Evolutionary conservation across 2,329 filamentous ascomycete species (phyloP).

Genomic region (Paraconiothyrium sp.): DNA sequence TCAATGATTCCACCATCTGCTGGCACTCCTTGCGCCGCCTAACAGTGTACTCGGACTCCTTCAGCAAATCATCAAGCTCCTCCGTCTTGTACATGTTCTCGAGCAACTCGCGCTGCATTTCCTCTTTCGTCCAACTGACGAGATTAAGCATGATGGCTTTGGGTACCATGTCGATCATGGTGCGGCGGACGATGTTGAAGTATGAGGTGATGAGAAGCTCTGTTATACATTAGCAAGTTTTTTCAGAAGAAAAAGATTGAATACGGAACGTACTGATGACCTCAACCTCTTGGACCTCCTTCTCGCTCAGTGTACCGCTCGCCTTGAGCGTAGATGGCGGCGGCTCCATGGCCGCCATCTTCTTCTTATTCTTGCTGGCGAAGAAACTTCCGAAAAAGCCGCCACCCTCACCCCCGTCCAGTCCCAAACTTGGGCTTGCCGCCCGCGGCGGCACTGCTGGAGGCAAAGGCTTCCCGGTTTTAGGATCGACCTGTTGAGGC

Average conservation of each 20-base stretch:
- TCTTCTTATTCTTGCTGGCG: slow-evolving; percentile 99
- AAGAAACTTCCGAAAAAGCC: slow-evolving; percentile 99
- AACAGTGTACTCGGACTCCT: slow-evolving; percentile 97
- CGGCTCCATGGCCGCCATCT: slow-evolving; percentile 99
- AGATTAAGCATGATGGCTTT: slow-evolving; percentile 99
- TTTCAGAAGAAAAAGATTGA: neutral
- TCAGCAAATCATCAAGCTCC: slow-evolving; percentile 91
- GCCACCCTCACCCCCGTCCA: slow-evolving; percentile 57
- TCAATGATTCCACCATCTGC: slow-evolving; percentile 96
- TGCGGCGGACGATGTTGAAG: slow-evolving; percentile 97
- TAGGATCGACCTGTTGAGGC: slow-evolving; percentile 95
- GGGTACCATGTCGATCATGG: slow-evolving; percentile 99
- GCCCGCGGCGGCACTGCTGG: slow-evolving; percentile 73
- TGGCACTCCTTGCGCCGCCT: slow-evolving; percentile 96
- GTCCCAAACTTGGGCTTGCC: slow-evolving; percentile 75
- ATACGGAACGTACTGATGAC: slow-evolving; percentile 81
- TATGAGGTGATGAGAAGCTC: slow-evolving; percentile 96
- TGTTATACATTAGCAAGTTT: slow-evolving; percentile 51
- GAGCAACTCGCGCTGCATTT: slow-evolving; percentile 96
- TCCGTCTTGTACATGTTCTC: slow-evolving; percentile 96
- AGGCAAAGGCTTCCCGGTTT: slow-evolving; percentile 94
- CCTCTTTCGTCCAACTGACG: slow-evolving; percentile 95
- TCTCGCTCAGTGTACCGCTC: slow-evolving; percentile 90
- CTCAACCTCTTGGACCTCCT: slow-evolving; percentile 94
- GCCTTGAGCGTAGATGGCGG: slow-evolving; percentile 94